Conservation (phyloP, 306 rosid genomes). For the Sesbania bispinosa region DNA sequence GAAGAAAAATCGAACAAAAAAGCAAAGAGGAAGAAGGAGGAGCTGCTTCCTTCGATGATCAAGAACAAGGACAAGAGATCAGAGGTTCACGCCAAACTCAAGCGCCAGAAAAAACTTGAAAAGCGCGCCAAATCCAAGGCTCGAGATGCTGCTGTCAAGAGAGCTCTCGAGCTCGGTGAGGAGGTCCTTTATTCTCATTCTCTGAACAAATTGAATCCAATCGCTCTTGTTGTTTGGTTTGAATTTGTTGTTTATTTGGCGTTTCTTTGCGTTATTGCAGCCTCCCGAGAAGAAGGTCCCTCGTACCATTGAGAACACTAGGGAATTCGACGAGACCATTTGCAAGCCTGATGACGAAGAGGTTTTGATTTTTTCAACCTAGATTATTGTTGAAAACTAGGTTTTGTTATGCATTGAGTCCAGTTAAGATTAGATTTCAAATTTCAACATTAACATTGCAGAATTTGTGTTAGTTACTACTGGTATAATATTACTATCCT, state of each 20-base stretch:
- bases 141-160: constrained; percentile 66
- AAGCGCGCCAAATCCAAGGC: constrained; percentile 72
- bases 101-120: constrained; percentile 76
- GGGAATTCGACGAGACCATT: constrained; percentile 84
- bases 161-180: constrained; percentile 92
- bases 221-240: not conserved
- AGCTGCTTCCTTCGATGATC: constrained; percentile 76
- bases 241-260: not conserved
- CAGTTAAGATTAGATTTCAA: not conserved
- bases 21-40: constrained; percentile 33
- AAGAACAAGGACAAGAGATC: constrained; percentile 93
- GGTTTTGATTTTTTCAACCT: constrained; percentile 37
- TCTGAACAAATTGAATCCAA: not conserved
- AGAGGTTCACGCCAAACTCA: constrained; percentile 67
- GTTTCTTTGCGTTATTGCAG: constrained; percentile 31
- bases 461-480: not conserved
- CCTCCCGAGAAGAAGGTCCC: constrained; percentile 63
- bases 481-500: not conserved
- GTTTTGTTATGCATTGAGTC: not conserved
- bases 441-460: not conserved
- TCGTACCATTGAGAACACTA: constrained; percentile 82
- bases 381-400: not conserved
- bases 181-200: constrained; percentile 43
- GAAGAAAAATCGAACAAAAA: not conserved
- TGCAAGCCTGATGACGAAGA: constrained; percentile 89